Percentiles rank a stretch among this genome's conserved stretches.
phyloP scores from a whole-genome alignment of 2,329 filamentous ascomycete species.

The Cordyceps pruinosa region DNA sequence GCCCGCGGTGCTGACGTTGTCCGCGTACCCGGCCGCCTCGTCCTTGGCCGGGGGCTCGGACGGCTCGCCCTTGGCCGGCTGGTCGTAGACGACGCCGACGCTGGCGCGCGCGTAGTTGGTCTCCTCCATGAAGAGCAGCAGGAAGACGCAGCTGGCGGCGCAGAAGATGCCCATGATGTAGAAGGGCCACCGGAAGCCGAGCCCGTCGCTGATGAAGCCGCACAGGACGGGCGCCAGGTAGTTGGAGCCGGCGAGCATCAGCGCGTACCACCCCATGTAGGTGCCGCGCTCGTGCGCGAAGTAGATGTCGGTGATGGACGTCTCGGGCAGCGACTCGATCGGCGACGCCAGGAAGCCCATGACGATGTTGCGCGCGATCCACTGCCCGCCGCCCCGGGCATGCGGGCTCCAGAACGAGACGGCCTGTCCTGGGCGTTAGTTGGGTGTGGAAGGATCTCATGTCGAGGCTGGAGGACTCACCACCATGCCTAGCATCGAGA shows the following conservation, averaged over 20 bases:
- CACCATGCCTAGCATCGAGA: constrained; percentile 28
- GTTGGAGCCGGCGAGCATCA: constrained; percentile 31
- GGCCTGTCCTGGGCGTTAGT: background rate
- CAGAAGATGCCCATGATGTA: constrained; percentile 36
- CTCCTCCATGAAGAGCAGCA: constrained; percentile 55
- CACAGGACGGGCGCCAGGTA: constrained; percentile 39
- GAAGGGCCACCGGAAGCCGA: constrained; percentile 37
- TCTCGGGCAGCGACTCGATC: constrained; percentile 40
- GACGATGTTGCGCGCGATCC: constrained; percentile 39
- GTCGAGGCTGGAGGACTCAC: constrained; percentile 15
- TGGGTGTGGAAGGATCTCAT: background rate
- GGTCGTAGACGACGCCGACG: constrained; percentile 4
- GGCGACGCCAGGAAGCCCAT: constrained; percentile 38
- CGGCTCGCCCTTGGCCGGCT: no score
- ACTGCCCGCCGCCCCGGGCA: constrained; percentile 32
- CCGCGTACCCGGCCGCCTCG: background rate
- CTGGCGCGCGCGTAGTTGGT: constrained; percentile 41
- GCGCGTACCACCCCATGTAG: constrained; percentile 37
- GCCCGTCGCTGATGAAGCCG: constrained; percentile 36
- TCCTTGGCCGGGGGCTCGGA: background rate
- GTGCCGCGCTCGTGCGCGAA: constrained; percentile 37
- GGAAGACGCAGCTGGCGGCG: constrained; percentile 27
- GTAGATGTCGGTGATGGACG: constrained; percentile 35
- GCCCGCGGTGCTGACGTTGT: background rate
- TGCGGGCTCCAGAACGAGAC: constrained; percentile 28